Evolutionary conservation across 352 stramenopile species (phyloP).

Genomic region (Phytophthora cryptogea): DNA sequence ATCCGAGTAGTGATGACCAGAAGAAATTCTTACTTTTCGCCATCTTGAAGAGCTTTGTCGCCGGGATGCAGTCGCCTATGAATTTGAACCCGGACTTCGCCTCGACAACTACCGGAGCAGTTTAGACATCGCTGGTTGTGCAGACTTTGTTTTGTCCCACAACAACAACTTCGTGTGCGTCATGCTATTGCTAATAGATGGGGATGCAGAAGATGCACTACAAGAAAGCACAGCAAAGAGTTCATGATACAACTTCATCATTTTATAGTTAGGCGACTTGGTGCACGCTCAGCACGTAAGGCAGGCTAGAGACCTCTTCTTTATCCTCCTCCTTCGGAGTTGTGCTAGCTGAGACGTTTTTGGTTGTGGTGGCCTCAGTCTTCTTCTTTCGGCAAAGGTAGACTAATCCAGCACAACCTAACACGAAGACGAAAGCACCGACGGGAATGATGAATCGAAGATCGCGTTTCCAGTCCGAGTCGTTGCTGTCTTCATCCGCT

Average conservation of each 20-base stretch:
- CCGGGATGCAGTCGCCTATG: too few relatives aligned
- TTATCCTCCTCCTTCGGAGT: constrained; percentile 59
- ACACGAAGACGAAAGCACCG: constrained; percentile 50
- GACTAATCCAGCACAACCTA: constrained; percentile 42
- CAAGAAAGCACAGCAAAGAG: neutral
- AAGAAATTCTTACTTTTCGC: too few relatives aligned
- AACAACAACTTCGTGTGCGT: too few relatives aligned
- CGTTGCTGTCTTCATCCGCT: constrained; percentile 4
- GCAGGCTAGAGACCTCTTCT: constrained; percentile 45
- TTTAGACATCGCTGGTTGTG: too few relatives aligned
- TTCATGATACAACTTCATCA: neutral
- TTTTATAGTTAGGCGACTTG: constrained; percentile 3
- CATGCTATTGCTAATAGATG: too few relatives aligned
- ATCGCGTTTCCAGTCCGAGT: constrained; percentile 26
- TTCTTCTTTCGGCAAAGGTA: constrained; percentile 49
- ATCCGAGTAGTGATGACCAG: too few relatives aligned
- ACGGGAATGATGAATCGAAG: constrained; percentile 43
- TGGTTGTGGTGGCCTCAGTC: constrained; percentile 30
- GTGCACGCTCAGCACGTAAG: constrained; percentile 52
- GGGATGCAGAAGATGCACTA: too few relatives aligned
- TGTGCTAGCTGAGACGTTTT: constrained; percentile 18
- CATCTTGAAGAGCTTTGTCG: too few relatives aligned
- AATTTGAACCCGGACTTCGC: too few relatives aligned
- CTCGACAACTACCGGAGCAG: too few relatives aligned
- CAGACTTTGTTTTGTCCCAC: too few relatives aligned